Evolutionary conservation across 2,329 filamentous ascomycete species (phyloP).

Genomic region (Cladorrhinum sp.): DNA sequence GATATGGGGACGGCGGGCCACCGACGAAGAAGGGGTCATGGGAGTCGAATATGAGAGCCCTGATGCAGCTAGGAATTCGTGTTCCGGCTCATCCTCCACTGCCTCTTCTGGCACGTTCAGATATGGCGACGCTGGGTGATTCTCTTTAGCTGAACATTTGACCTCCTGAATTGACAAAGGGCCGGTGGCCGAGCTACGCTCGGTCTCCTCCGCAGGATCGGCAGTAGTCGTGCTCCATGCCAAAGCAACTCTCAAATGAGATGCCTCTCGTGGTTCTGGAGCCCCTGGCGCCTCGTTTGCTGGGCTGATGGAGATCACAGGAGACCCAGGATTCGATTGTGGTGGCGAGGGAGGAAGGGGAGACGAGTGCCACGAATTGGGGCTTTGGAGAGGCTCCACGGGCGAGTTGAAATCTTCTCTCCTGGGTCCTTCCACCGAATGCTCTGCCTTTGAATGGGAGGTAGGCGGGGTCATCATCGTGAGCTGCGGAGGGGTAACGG

Average conservation of each 20-base stretch:
- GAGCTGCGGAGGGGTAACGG: slow-evolving; percentile 33
- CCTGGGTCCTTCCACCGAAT: slow-evolving; percentile 25
- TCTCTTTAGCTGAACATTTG: neutral
- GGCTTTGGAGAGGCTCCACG: slow-evolving; percentile 54
- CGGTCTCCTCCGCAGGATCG: slow-evolving; percentile 18
- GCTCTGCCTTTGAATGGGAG: slow-evolving; percentile 27
- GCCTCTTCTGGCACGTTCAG: slow-evolving; percentile 9
- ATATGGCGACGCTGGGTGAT: neutral
- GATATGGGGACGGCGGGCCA: slow-evolving; percentile 39
- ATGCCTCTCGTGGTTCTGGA: slow-evolving; percentile 30
- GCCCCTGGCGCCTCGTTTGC: slow-evolving; percentile 37
- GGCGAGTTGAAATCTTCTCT: slow-evolving; percentile 36
- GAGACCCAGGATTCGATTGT: slow-evolving; percentile 39
- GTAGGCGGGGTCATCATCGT: slow-evolving; percentile 42
- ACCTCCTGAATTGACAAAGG: slow-evolving; percentile 21
- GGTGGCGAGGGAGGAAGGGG: slow-evolving; percentile 46
- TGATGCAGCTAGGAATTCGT: neutral
- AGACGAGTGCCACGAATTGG: slow-evolving; percentile 50
- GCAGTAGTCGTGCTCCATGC: slow-evolving; percentile 32
- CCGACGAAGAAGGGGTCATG: slow-evolving; percentile 24
- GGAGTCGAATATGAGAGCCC: neutral
- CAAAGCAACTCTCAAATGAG: slow-evolving; percentile 31
- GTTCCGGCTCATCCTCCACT: neutral
- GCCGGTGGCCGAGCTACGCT: slow-evolving; percentile 29
- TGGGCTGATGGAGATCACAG: slow-evolving; percentile 39